phyloP scores from a whole-genome alignment of 371 early-diverging fungal species.

The Batkoa obscura region DNA sequence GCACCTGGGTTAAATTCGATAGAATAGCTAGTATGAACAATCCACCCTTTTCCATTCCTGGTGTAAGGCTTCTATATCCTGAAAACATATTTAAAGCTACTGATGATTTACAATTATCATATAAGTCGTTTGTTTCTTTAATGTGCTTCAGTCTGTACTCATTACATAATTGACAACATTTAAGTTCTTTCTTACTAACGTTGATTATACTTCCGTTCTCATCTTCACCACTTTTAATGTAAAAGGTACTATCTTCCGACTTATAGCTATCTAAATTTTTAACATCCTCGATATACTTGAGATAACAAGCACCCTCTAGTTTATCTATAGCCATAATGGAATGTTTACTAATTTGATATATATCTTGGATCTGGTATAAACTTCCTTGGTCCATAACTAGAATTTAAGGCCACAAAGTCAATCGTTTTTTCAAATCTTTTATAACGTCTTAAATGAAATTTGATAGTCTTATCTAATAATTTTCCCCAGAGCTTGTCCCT shows the following conservation, averaged over 20 bases:
- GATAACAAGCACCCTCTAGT: conserved; percentile 29
- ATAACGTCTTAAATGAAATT: not conserved
- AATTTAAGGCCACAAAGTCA: not conserved
- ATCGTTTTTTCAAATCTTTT: conserved; percentile 6
- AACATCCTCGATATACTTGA: conserved; percentile 15
- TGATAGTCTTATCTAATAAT: not conserved
- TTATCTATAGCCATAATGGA: conserved; percentile 7
- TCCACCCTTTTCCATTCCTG: conserved; percentile 30
- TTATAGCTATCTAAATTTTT: conserved; percentile 18
- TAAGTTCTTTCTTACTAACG: not conserved
- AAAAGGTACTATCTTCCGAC: conserved; percentile 19
- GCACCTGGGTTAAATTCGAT: conserved; percentile 32
- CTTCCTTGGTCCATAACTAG: not conserved
- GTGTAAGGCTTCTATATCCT: conserved; percentile 40
- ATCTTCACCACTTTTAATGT: conserved; percentile 10
- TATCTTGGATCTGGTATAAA: conserved; percentile 15
- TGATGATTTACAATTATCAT: conserved; percentile 11
- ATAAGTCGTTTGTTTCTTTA: conserved; percentile 1
- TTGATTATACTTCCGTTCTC: not conserved
- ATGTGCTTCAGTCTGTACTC: conserved; percentile 5
- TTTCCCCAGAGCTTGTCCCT: too few relatives aligned
- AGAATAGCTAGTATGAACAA: conserved; percentile 28
- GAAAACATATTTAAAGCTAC: conserved; percentile 36
- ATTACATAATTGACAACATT: conserved; percentile 14
- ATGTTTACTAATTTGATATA: conserved; percentile 14